Percentiles rank a stretch among this genome's conserved stretches.
These are phyloP conservation scores for Sclerotinia minor DNA, from an alignment of 2,329 filamentous ascomycete species.

Conservation along the genomic window DNA sequence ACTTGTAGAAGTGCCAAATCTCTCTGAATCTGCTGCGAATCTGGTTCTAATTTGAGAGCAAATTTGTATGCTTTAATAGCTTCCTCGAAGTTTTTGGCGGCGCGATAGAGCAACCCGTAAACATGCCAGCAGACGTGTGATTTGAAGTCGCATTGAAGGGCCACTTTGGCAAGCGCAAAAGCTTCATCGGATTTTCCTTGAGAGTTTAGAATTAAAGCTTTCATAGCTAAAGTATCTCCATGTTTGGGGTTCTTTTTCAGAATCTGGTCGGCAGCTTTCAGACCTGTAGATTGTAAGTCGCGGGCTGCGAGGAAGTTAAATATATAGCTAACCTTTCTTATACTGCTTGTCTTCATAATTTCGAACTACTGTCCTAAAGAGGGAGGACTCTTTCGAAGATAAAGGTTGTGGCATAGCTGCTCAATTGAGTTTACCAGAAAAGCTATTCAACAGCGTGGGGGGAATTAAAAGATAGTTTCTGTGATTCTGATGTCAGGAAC, in stretches of 20 bases:
- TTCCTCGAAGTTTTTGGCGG: constrained; percentile 97
- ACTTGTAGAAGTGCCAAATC: constrained; percentile 91
- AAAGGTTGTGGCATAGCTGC: constrained; percentile 68
- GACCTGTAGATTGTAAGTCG: constrained; percentile 51
- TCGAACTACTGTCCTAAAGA: constrained; percentile 93
- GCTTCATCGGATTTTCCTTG: constrained; percentile 92
- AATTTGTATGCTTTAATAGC: constrained; percentile 99
- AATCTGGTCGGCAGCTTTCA: constrained; percentile 96
- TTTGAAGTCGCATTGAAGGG: constrained; percentile 95
- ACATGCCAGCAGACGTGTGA: constrained; percentile 99
- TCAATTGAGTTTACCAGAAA: constrained; percentile 21
- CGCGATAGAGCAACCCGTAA: constrained; percentile 89
- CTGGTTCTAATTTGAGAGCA: constrained; percentile 88
- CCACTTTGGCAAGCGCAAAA: constrained; percentile 87
- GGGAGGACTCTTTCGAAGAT: constrained; percentile 83
- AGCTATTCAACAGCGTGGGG: constrained; percentile 19
- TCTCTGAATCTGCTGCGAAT: constrained; percentile 88
- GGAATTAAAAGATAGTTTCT: neutral
- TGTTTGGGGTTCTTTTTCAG: constrained; percentile 92
- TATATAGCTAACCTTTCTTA: constrained; percentile 65
- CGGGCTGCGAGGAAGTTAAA: constrained; percentile 22
- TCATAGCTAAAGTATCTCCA: constrained; percentile 99
- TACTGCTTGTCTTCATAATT: constrained; percentile 98
- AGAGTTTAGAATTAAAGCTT: constrained; percentile 92
- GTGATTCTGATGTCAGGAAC: constrained; percentile 14